Evolutionary conservation across 2,329 filamentous ascomycete genomes (phyloP).

Genomic region (Arthrobotrys iridis): DNA sequence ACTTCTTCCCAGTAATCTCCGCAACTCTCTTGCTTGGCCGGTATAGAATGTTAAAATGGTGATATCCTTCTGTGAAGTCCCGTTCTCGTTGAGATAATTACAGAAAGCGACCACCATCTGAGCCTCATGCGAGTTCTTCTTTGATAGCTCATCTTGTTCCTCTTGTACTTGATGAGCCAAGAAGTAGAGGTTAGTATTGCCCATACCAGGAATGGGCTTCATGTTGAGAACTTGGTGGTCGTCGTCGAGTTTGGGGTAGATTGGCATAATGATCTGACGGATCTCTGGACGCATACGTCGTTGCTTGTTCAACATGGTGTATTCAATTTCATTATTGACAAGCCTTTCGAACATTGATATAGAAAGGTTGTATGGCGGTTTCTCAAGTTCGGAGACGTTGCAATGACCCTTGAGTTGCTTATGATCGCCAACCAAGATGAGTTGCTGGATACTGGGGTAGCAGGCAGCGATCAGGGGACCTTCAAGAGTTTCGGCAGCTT

Average conservation of each 20-base stretch:
- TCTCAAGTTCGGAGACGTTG: slow-evolving; percentile 70
- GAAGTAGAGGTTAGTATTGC: slow-evolving; percentile 69
- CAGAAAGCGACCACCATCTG: slow-evolving; percentile 79
- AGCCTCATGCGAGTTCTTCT: slow-evolving; percentile 76
- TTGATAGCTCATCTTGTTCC: slow-evolving; percentile 72
- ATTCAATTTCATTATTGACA: slow-evolving; percentile 73
- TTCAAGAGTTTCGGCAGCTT: slow-evolving; percentile 80
- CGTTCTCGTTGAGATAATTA: slow-evolving; percentile 76
- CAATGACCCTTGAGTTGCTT: slow-evolving; percentile 79
- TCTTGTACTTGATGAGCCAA: slow-evolving; percentile 38
- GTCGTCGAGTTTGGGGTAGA: slow-evolving; percentile 71
- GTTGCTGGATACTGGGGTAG: slow-evolving; percentile 67
- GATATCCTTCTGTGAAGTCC: slow-evolving; percentile 70
- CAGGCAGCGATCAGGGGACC: slow-evolving; percentile 68
- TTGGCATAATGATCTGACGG: slow-evolving; percentile 63
- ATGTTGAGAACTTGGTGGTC: slow-evolving; percentile 67
- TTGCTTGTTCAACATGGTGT: slow-evolving; percentile 73
- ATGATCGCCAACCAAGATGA: slow-evolving; percentile 77
- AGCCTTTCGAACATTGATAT: slow-evolving; percentile 83
- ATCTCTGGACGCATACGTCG: slow-evolving; percentile 77
- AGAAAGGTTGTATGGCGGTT: slow-evolving; percentile 72
- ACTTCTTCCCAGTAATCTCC: slow-evolving; percentile 64
- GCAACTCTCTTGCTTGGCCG: slow-evolving; percentile 76
- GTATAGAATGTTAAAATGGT: slow-evolving; percentile 90
- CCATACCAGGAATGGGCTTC: slow-evolving; percentile 71